A percentile compares a stretch with the other conserved stretches of the same genome.
These are phyloP conservation scores for Nicotiana obtusifolia DNA, from an alignment of 257 asterid species.

Conservation along the genomic window DNA sequence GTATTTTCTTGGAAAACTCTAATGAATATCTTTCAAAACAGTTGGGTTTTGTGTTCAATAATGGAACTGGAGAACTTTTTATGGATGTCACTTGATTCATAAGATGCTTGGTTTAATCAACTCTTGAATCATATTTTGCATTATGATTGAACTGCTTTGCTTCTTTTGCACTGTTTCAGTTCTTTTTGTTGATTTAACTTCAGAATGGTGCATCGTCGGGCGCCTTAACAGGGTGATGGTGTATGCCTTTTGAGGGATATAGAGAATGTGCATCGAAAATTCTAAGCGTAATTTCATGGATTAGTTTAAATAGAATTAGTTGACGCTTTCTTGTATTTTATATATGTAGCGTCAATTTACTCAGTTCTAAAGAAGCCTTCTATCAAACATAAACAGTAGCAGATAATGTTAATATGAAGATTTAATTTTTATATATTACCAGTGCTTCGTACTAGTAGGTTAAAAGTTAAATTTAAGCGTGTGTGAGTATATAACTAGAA, in stretches of 20 bases:
- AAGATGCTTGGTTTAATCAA: background rate
- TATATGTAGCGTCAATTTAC: too few relatives aligned
- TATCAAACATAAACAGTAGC: background rate
- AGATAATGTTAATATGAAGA: background rate
- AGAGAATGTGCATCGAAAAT: too few relatives aligned
- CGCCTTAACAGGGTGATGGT: too few relatives aligned
- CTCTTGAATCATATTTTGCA: background rate
- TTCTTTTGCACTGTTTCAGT: background rate
- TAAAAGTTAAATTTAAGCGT: background rate
- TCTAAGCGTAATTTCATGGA: background rate
- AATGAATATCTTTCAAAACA: background rate
- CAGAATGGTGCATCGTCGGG: too few relatives aligned
- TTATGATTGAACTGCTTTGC: background rate
- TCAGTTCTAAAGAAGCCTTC: background rate
- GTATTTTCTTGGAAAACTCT: background rate
- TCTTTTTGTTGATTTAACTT: too few relatives aligned
- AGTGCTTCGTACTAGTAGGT: background rate
- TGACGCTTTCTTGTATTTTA: background rate
- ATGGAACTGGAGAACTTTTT: background rate
- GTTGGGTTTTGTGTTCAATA: background rate
- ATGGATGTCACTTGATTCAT: background rate
- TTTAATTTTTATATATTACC: background rate
- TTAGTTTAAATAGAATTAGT: background rate
- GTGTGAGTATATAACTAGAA: too few relatives aligned
- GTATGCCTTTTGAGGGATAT: too few relatives aligned